phyloP scores from a whole-genome alignment of 1,284 basidiomycete genomes.

The Moesziomyces sp. region DNA sequence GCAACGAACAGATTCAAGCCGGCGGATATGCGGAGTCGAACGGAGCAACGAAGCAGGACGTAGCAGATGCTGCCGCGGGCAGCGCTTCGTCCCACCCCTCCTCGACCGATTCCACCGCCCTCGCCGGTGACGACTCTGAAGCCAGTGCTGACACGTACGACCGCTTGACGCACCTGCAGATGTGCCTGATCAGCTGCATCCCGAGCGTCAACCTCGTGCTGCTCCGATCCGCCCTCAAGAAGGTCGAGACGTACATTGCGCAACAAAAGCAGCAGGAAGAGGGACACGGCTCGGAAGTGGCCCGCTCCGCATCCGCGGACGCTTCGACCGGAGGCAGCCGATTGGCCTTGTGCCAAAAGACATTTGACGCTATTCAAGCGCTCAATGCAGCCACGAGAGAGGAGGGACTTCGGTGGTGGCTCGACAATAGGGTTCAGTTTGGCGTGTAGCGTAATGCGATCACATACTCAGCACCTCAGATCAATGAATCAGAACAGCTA shows the following conservation, averaged over 20 bases:
- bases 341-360: slow-evolving; percentile 46
- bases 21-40: slow-evolving; percentile 21
- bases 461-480: too few species aligned
- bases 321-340: slow-evolving; percentile 15
- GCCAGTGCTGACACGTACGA: slow-evolving; percentile 16
- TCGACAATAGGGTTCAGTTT: slow-evolving; percentile 55
- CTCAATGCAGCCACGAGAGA: slow-evolving; percentile 62
- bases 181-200: slow-evolving; percentile 52
- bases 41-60: slow-evolving; percentile 16
- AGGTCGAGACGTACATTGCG: slow-evolving; percentile 52
- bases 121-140: neutral
- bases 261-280: slow-evolving; percentile 19
- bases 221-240: slow-evolving; percentile 54
- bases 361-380: slow-evolving; percentile 55
- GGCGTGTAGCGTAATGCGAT: slow-evolving; percentile 29
- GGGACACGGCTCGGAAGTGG: slow-evolving; percentile 1
- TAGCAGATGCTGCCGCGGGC: slow-evolving; percentile 8
- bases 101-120: neutral
- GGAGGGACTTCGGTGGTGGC: slow-evolving; percentile 65
- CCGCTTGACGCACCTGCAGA: slow-evolving; percentile 33
- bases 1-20: slow-evolving; percentile 1
- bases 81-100: slow-evolving; percentile 23
- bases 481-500: too few species aligned
- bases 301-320: neutral
- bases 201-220: slow-evolving; percentile 64